Base-by-base conservation (phyloP, 1,284 basidiomycete genomes). In the Cutaneotrichosporon cutaneum region DNA sequence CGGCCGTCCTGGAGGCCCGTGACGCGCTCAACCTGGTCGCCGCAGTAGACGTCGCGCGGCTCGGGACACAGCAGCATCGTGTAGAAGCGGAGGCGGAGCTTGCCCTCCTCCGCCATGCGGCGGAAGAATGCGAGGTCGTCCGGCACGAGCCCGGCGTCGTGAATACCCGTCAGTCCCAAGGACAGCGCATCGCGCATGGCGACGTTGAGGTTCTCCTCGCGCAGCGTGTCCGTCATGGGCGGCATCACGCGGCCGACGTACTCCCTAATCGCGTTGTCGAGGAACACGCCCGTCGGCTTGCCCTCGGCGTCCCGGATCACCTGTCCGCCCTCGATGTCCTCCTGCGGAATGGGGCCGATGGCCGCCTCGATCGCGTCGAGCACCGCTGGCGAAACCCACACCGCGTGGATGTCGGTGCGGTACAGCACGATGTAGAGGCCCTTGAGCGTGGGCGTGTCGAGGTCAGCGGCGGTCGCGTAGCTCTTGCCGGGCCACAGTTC, bases 361-460 rank as follows among this genome's bases (percentile, higher is more conserved):
- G 86, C 71, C n/a, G 85, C 83, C 4, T 82, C 78, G 67, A 90
- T 83, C 16, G 86, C 71, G 18, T 85, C 83, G 3, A 94, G 78
- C 0, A 90, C 85, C 1, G 84, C 68, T 0, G 70, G 67, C 0
- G 90, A 92, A 5, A 94, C 87, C 93, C 93, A 96, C 18, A 85
- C 79, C 0, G 91, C 92, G 72, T 96, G 93, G 0, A 83, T 86
- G 71, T 96, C 93, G 2, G 94, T 84, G 24, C 92, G 85, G 30
- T 80, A 80, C 7, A 95, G 82, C 4, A 85, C 83, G 59, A 94
- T 90, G 0, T 84, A 85, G 0, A 88, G 83, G 0, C 83, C 86
- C 21, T 80, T 79, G 0, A 94, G 83, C 0, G 88, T 65, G 0
- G 86, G 84, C 63, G 92, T 1, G 77, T 86, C 85, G 22, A 88